phyloP scores from a whole-genome alignment of 345 rosid genomes.

The Citrus maxima region DNA sequence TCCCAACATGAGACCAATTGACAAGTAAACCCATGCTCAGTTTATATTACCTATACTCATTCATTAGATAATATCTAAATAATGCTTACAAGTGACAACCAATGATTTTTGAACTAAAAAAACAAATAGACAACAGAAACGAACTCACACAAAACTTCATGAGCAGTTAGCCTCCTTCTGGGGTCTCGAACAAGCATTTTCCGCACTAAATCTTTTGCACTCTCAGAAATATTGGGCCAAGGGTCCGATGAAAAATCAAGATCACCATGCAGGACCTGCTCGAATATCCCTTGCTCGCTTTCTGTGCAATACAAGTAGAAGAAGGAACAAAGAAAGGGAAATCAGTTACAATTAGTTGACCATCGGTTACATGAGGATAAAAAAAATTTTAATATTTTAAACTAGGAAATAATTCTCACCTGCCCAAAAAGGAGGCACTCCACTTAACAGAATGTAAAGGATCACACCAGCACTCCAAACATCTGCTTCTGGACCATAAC shows the following conservation, averaged over 20 bases:
- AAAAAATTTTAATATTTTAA: background rate
- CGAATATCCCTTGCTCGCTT: conserved; percentile 83
- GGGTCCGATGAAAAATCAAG: conserved; percentile 84
- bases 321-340: conserved; percentile 6
- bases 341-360: background rate
- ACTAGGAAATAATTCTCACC: conserved; percentile 38
- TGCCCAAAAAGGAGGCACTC: conserved; percentile 95
- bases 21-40: background rate
- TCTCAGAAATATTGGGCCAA: conserved; percentile 85
- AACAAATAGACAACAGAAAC: conserved; percentile 2
- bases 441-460: conserved; percentile 77
- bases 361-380: conserved; percentile 2
- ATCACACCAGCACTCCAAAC: conserved; percentile 98
- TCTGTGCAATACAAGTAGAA: conserved; percentile 38
- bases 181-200: conserved; percentile 88
- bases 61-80: background rate
- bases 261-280: conserved; percentile 80
- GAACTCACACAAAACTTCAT: conserved; percentile 77
- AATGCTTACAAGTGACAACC: background rate
- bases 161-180: conserved; percentile 68
- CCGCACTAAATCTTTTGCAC: conserved; percentile 84
- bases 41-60: background rate
- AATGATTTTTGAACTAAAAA: background rate
- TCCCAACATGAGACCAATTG: background rate
- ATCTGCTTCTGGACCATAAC: conserved; percentile 85